Conservation (phyloP, 2,329 filamentous ascomycete genomes). For the Epichloe elymi region DNA sequence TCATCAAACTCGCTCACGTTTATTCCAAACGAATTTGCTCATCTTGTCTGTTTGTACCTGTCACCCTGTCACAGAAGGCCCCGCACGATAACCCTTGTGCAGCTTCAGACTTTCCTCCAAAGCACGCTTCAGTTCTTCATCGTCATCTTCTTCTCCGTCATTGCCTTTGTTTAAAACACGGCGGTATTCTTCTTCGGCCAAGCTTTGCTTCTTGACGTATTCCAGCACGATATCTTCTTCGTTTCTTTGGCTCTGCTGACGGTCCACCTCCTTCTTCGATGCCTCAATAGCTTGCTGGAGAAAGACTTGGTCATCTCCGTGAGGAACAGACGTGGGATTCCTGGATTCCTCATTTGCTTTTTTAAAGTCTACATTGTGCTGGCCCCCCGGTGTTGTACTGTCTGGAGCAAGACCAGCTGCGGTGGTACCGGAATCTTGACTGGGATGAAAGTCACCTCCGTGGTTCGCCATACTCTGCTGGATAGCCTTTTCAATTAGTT, state of each 20-base stretch:
- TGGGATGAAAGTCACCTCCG: constrained; percentile 4
- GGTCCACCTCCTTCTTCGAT: constrained; percentile 29
- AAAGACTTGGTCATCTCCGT: constrained; percentile 12
- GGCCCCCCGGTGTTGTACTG: background rate
- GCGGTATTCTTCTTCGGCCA: constrained; percentile 49
- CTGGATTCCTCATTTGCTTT: constrained; percentile 28
- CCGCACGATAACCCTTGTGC: constrained; percentile 17
- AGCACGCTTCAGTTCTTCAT: constrained; percentile 39
- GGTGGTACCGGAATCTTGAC: constrained; percentile 10
- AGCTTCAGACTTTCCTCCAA: constrained; percentile 42
- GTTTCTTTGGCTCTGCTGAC: constrained; percentile 29
- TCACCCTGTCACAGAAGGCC: constrained; percentile 9
- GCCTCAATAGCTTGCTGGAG: constrained; percentile 32
- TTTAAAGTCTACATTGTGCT: constrained; percentile 20
- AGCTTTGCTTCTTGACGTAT: constrained; percentile 64
- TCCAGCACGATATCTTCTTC: constrained; percentile 66
- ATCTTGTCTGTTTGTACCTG: background rate
- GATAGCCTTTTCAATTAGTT: constrained; percentile 42
- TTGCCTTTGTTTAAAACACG: constrained; percentile 21
- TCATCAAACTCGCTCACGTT: background rate
- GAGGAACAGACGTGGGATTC: background rate
- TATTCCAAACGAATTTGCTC: background rate
- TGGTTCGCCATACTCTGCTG: constrained; percentile 31
- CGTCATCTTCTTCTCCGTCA: constrained; percentile 26
- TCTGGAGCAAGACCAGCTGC: constrained; percentile 6